These are phyloP conservation scores for Geotrichum histeridarum DNA, from an alignment of 1,139 yeast genomes.

Conservation along the genomic window DNA sequence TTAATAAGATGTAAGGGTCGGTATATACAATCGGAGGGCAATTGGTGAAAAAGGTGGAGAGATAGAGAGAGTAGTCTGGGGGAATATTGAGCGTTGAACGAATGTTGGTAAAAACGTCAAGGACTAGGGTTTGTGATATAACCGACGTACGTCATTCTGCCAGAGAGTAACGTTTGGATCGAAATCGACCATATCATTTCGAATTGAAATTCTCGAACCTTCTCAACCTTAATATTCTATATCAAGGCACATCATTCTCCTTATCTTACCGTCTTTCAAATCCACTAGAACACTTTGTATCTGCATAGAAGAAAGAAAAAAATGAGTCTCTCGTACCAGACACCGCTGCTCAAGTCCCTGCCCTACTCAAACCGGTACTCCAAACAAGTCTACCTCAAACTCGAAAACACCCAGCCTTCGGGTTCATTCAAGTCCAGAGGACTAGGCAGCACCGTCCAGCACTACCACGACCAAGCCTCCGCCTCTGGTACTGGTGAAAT, in stretches of 20 bases:
- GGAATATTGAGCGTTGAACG: not conserved
- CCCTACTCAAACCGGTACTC: conserved; percentile 34
- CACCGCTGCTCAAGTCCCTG: conserved; percentile 32
- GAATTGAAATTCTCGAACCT: too few species aligned
- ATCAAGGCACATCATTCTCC: not conserved
- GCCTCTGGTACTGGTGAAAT: conserved; percentile 22
- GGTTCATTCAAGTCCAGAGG: conserved; percentile 73
- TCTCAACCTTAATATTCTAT: not conserved
- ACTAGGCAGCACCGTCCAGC: conserved; percentile 42
- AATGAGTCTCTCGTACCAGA: conserved; percentile 16
- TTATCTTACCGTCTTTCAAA: not conserved
- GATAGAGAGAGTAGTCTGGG: too few species aligned
- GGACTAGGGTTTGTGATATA: too few species aligned
- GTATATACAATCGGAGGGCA: not conserved
- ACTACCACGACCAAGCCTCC: conserved; percentile 11
- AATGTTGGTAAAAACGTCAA: too few species aligned
- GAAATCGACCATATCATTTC: too few species aligned
- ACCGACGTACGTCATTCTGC: too few species aligned
- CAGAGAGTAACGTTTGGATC: too few species aligned
- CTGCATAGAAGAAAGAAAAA: not conserved
- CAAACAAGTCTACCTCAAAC: conserved; percentile 52
- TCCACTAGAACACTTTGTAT: not conserved
- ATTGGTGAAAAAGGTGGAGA: too few species aligned
- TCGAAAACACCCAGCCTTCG: conserved; percentile 63
- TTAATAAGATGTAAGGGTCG: not conserved